A percentile compares a stretch with the other conserved stretches of the same genome.
Evolutionary conservation across 805 yeast species (phyloP).

Genomic region (Candida xyloterini): DNA sequence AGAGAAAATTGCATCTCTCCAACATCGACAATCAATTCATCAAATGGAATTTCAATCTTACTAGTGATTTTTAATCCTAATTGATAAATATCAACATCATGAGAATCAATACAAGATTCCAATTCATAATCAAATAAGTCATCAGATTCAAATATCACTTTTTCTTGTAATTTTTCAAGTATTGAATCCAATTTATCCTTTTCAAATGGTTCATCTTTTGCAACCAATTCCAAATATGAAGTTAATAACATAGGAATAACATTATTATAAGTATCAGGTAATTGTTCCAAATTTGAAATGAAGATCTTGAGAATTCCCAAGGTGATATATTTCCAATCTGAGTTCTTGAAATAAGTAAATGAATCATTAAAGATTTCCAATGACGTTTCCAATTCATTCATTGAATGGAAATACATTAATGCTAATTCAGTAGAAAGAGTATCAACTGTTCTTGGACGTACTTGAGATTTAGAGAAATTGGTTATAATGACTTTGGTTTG

Average conservation of each 20-base stretch:
- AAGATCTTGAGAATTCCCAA: conserved; percentile 62
- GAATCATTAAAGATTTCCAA: conserved; percentile 62
- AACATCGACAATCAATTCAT: conserved; percentile 17
- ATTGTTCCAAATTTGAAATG: conserved; percentile 60
- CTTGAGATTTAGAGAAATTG: conserved; percentile 47
- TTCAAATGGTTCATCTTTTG: conserved; percentile 28
- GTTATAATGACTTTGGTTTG: conserved; percentile 56
- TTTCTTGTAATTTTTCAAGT: conserved; percentile 12
- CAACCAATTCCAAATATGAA: conserved; percentile 37
- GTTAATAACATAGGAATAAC: conserved; percentile 31
- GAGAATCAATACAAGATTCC: conserved; percentile 37
- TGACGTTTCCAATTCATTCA: conserved; percentile 56
- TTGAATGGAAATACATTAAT: conserved; percentile 53
- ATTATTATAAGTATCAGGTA: conserved; percentile 21
- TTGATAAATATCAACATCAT: conserved; percentile 36
- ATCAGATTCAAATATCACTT: conserved; percentile 21
- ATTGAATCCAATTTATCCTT: conserved; percentile 16
- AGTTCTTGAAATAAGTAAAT: conserved; percentile 60
- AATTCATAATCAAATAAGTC: conserved; percentile 37
- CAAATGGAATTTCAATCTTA: conserved; percentile 18
- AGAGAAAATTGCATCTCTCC: conserved; percentile 19
- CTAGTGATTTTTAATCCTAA: conserved; percentile 36
- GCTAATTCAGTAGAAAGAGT: conserved; percentile 79
- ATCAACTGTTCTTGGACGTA: conserved; percentile 64
- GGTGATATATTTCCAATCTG: conserved; percentile 77